Percentiles rank a stretch among this genome's conserved stretches.
Evolutionary conservation across 805 yeast species (phyloP).

Genomic region (Monosporozyma aquatica): DNA sequence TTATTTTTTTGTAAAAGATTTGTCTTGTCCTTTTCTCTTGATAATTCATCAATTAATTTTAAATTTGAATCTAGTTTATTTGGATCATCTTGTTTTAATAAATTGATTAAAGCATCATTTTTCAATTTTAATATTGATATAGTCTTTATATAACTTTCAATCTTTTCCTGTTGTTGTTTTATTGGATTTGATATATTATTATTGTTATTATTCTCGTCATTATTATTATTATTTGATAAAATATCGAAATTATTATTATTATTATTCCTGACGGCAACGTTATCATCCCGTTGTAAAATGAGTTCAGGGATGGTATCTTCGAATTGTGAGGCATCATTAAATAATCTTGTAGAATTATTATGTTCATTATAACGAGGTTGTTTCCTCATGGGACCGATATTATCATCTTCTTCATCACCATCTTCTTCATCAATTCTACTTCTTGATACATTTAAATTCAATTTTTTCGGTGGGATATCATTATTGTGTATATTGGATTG

Average conservation of each 20-base stretch:
- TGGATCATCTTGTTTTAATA: slow-evolving; percentile 16
- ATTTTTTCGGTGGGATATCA: background rate
- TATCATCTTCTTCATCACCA: slow-evolving; percentile 3
- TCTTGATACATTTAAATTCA: background rate
- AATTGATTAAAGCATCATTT: slow-evolving; percentile 23
- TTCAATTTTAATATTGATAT: slow-evolving; percentile 24
- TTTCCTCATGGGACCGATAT: background rate
- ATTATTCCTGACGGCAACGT: background rate
- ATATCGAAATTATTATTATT: background rate
- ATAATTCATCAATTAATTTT: slow-evolving; percentile 4
- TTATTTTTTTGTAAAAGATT: background rate
- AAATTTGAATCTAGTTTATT: slow-evolving; percentile 4
- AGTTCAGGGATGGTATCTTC: slow-evolving; percentile 28
- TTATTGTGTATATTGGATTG: slow-evolving; percentile 1
- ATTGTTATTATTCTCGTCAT: slow-evolving; percentile 6
- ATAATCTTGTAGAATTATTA: slow-evolving; percentile 18
- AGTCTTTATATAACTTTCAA: slow-evolving; percentile 18
- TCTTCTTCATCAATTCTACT: background rate
- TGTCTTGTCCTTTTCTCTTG: slow-evolving; percentile 5
- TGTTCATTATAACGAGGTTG: slow-evolving; percentile 3
- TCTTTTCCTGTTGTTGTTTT: slow-evolving; percentile 25
- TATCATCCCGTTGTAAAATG: slow-evolving; percentile 3
- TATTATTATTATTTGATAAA: slow-evolving; percentile 9
- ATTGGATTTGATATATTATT: slow-evolving; percentile 24
- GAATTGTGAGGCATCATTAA: slow-evolving; percentile 27